Evolutionary conservation across 768 basidiomycete genomes (phyloP), one percentile per base, ranked within the genome.

Genomic region (Pulveroboletus sp.): DNA sequence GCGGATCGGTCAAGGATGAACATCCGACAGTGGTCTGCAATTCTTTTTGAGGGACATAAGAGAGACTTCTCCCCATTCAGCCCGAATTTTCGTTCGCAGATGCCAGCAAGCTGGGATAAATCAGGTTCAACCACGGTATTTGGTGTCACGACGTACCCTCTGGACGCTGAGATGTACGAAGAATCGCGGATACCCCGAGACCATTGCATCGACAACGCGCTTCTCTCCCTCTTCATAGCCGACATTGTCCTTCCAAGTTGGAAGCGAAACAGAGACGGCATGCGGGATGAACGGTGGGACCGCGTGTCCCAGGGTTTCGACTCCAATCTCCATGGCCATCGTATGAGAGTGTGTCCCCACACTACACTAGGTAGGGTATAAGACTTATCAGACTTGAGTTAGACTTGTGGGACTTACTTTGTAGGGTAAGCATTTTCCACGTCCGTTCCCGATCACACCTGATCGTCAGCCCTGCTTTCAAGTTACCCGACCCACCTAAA

Each of bases 231-330:
- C 86, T 68, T 97, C 95, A 59, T 97, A 97, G 12, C 76, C 93
- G 17, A 97, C 81, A 59, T 86, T 90, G 67, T 97, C 94, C 27
- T 73, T 71, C 94, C 94, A 97, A 26, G 81, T 93, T 0, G 94
- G 94, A 2, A 97, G 76, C 8, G 91, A 93, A n/a, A 95, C 92
- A 3, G 92, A 94, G 55, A 95, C 90, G 12, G 93, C 94, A 60
- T 97, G 94, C 11, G 85, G 81, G 4, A 82, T 86, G 63, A 80
- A 75, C 2, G 84, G 78, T 16, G 86, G 86, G 2, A 87, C 75
- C 5, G 85, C 55, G 22, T 67, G 62, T 4, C 86, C 86, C 20
- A 76, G 54, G 3, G 68, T 54, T 31, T 51, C 50, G 30, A 23
- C 44, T 43, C 50, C 62, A 36, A 48, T 17, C 13, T 47, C 29